Percentiles rank a stretch among this genome's conserved stretches.
Evolutionary conservation across 2,329 filamentous ascomycete genomes (phyloP).

Genomic region (Xylaria sp.): DNA sequence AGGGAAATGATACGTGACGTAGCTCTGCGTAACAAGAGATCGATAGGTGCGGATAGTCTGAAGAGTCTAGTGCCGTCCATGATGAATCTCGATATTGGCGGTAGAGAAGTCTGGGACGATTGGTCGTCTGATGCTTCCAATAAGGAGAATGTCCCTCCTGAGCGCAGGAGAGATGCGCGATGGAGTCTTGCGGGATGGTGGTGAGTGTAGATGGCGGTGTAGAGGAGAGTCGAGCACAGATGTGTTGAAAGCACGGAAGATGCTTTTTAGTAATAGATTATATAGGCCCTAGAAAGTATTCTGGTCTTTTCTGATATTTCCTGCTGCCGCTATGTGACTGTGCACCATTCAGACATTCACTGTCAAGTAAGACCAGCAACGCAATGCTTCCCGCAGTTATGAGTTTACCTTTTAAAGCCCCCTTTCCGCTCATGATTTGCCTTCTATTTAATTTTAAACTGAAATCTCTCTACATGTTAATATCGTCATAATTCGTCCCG

Average conservation of each 20-base stretch:
- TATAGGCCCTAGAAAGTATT: constrained; percentile 15
- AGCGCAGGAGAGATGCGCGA: constrained; percentile 41
- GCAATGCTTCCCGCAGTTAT: background rate
- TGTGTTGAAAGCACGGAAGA: background rate
- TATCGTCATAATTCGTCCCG: constrained; percentile 58
- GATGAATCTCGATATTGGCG: constrained; percentile 36
- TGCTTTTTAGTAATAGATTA: constrained; percentile 19
- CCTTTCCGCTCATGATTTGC: background rate
- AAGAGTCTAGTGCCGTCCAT: constrained; percentile 49
- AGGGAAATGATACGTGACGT: constrained; percentile 44
- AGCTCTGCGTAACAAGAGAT: constrained; percentile 46
- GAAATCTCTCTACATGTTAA: background rate
- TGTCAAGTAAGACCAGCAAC: too few relatives aligned
- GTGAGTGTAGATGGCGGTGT: constrained; percentile 29
- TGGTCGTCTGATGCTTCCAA: constrained; percentile 24
- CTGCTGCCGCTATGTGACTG: background rate
- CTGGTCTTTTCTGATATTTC: background rate
- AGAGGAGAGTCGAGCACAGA: background rate
- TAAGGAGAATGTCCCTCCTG: constrained; percentile 36
- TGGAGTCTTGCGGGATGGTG: constrained; percentile 48
- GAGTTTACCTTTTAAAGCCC: background rate
- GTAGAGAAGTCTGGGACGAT: constrained; percentile 33
- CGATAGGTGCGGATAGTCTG: constrained; percentile 47
- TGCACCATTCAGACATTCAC: background rate
- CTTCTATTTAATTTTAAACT: background rate